Percentiles rank a stretch among this genome's conserved stretches.
These are phyloP conservation scores for Pseudonitzschia delicatissima DNA, from an alignment of 108 stramenopile genomes.

Conservation along the genomic window DNA sequence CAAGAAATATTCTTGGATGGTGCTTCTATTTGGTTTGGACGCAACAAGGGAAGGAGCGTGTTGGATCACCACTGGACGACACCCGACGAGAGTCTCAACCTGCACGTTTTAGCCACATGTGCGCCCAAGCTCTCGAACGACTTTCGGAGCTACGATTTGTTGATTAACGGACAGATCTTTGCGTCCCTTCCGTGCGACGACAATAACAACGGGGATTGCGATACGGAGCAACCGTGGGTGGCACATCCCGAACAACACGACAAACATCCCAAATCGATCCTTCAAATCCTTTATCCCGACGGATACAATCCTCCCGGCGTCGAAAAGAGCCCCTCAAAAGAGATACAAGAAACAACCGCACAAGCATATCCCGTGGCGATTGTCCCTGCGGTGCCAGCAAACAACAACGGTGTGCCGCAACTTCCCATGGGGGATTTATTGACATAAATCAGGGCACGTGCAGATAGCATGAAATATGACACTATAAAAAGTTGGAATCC, in stretches of 20 bases:
- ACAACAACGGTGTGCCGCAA: not conserved
- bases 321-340: no score
- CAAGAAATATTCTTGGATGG: slow-evolving; percentile 15
- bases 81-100: slow-evolving; percentile 4
- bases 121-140: slow-evolving; percentile 3
- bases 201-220: not conserved
- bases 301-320: slow-evolving; percentile 8
- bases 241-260: no score
- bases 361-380: not conserved
- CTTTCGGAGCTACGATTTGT: slow-evolving; percentile 14
- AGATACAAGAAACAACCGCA: not conserved
- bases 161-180: slow-evolving; percentile 29
- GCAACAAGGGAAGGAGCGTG: slow-evolving; percentile 14
- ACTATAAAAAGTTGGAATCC: no score
- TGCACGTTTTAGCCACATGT: slow-evolving; percentile 14
- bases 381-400: not conserved
- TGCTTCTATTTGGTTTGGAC: slow-evolving; percentile 18
- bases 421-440: slow-evolving; percentile 7
- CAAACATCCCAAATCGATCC: slow-evolving; percentile 3
- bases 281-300: slow-evolving; percentile 21
- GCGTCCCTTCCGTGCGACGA: not conserved
- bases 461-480: no score
- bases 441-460: no score
- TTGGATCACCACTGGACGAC: slow-evolving; percentile 17
- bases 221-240: not conserved